These are phyloP conservation scores for Botrytis elliptica DNA, from an alignment of 2,329 filamentous ascomycete genomes.

Conservation along the genomic window DNA sequence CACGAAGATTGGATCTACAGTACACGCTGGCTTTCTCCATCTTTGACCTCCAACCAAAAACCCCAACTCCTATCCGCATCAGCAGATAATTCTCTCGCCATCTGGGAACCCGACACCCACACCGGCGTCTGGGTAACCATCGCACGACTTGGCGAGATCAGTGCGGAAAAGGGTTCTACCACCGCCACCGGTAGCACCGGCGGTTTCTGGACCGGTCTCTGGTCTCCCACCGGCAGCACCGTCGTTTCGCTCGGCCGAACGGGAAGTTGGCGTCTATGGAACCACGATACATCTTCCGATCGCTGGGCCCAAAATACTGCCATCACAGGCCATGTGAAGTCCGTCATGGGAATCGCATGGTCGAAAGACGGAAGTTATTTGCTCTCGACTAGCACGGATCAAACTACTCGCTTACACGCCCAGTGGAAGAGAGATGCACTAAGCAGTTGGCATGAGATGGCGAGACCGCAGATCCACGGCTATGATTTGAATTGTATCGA, in stretches of 20 bases:
- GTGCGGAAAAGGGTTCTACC: constrained; percentile 89
- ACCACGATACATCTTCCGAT: constrained; percentile 57
- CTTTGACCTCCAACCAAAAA: constrained; percentile 40
- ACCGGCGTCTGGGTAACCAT: constrained; percentile 91
- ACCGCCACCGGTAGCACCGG: constrained; percentile 94
- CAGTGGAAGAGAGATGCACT: constrained; percentile 61
- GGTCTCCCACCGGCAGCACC: constrained; percentile 73
- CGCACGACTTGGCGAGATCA: constrained; percentile 87
- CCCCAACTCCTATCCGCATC: constrained; percentile 83
- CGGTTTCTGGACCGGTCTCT: constrained; percentile 94
- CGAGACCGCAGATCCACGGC: constrained; percentile 92
- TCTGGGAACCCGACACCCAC: constrained; percentile 82
- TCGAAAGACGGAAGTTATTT: constrained; percentile 78
- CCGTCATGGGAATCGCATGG: constrained; percentile 83
- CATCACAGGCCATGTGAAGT: constrained; percentile 78
- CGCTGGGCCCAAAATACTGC: constrained; percentile 76
- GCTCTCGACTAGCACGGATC: constrained; percentile 84
- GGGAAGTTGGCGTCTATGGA: constrained; percentile 90
- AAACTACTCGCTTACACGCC: constrained; percentile 86
- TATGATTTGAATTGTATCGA: constrained; percentile 97
- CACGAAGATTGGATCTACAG: constrained; percentile 99
- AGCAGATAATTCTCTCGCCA: constrained; percentile 89
- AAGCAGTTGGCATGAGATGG: constrained; percentile 89
- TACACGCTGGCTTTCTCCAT: constrained; percentile 47
- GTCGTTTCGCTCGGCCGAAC: constrained; percentile 85